Conservation (phyloP, 2,329 filamentous ascomycete species). For the Trichoderma sp. region DNA sequence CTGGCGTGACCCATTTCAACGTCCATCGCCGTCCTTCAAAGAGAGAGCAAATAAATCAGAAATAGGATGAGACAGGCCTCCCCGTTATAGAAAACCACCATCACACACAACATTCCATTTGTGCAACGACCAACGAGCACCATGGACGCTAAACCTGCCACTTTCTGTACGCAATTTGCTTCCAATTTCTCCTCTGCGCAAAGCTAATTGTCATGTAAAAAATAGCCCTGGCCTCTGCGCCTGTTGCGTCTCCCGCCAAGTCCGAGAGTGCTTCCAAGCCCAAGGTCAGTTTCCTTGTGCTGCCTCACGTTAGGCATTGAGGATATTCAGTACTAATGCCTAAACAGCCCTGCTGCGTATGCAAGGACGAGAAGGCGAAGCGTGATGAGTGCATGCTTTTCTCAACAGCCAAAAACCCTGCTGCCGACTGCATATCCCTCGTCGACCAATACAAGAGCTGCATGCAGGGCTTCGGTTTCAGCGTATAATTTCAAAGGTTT, state of each 20-base stretch:
- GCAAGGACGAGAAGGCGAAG: slow-evolving; percentile 88
- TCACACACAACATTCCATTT: slow-evolving; percentile 24
- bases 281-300: slow-evolving; percentile 45
- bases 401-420: slow-evolving; percentile 79
- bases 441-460: slow-evolving; percentile 87
- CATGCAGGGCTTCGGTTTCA: slow-evolving; percentile 93
- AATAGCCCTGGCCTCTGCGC: slow-evolving; percentile 35
- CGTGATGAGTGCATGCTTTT: slow-evolving; percentile 99
- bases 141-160: slow-evolving; percentile 41
- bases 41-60: slow-evolving; percentile 21
- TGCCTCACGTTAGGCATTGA: background rate
- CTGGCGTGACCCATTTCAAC: slow-evolving; percentile 25
- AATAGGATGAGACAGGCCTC: slow-evolving; percentile 31
- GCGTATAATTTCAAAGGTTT: slow-evolving; percentile 51
- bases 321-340: background rate
- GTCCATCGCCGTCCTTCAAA: slow-evolving; percentile 32
- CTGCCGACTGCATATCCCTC: slow-evolving; percentile 78
- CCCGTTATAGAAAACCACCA: slow-evolving; percentile 7
- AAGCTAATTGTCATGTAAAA: slow-evolving; percentile 28
- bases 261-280: slow-evolving; percentile 46
- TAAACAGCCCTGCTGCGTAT: slow-evolving; percentile 92
- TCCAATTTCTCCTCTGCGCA: background rate
- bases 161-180: slow-evolving; percentile 35
- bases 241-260: slow-evolving; percentile 37
- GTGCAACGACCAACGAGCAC: slow-evolving; percentile 30